Evolutionary conservation across 23 red algal genomes (phyloP).

Genomic region (Gracilaria gracilis): DNA sequence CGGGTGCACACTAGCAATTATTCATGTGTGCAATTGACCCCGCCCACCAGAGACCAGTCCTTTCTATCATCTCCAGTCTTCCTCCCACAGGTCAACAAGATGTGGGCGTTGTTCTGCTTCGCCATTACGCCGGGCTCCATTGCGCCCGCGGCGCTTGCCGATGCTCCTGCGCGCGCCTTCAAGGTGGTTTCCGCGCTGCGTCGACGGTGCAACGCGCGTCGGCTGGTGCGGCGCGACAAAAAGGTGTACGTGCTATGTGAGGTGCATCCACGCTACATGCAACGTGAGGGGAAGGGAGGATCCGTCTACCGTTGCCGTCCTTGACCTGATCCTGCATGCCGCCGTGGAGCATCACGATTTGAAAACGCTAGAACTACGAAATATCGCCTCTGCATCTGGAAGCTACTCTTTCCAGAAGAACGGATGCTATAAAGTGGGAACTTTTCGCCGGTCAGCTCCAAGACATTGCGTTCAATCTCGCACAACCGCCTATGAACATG

Average conservation of each 20-base stretch:
- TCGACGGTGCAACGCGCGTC: constrained; percentile 75
- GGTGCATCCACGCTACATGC: constrained; percentile 92
- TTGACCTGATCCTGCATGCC: no score
- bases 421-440: no score
- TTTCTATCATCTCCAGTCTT: not conserved
- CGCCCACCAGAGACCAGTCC: not conserved
- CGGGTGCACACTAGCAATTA: no score
- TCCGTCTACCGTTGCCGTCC: constrained; percentile 26
- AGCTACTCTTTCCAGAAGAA: no score
- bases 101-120: not conserved
- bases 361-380: not conserved
- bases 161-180: constrained; percentile 46
- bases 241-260: constrained; percentile 91
- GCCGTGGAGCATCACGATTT: no score
- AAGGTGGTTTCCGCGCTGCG: constrained; percentile 86
- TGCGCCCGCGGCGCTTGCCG: not conserved
- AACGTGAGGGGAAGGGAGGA: constrained; percentile 81
- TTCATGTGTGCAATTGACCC: no score
- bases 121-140: not conserved
- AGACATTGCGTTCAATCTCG: no score
- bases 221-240: constrained; percentile 85
- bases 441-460: no score
- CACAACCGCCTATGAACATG: no score
- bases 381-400: no score
- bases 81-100: not conserved